Evolutionary conservation across 2,329 filamentous ascomycete species (phyloP), one percentile per base, ranked within the genome.

Genomic region (Fusarium sp.): DNA sequence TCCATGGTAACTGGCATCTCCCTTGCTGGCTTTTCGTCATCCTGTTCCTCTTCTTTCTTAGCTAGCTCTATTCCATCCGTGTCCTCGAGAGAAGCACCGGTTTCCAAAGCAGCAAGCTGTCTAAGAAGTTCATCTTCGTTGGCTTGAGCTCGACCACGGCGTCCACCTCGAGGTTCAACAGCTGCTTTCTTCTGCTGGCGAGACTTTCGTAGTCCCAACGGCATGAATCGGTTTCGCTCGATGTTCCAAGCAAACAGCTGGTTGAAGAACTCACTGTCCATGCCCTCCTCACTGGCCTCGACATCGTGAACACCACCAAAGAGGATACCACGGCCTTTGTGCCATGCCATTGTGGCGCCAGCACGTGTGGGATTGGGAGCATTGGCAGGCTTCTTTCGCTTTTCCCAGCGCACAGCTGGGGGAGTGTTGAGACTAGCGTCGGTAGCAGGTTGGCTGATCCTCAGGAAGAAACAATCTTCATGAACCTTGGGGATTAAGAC

Each of bases 241-340:
- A 97, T 90, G 76, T 97, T 98, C 93, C 94, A 98, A 8, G 94
- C 92, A 75, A 92, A 97, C 24, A 98, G 81, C 57, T 91, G 88
- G 74, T 98, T 95, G 83, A 98, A 99, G 81, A 99, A 99, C 78
- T 98, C 94, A 76, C 93, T 97, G 56, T 99, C 95, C 71, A 99
- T 97, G 6, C 93, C 94, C 78, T 99, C 96, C 77, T 97, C 94
- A 69, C 89, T 95, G 77, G 94, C 88, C 78, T 97, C 93, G 1
- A 97, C 92, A 72, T 97, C 94, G 74, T 98, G 93, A 6, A 99
- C 96, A 53, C 96, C 96, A 43, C 96, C 96, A 77, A 98, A 98
- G 74, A 93, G 82, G 59, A 99, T 95, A 2, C 96, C 96, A 64
- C 96, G 89, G 1, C 95, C 94, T 80, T 95, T 96, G 81, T 99